Percentiles rank a stretch among this genome's conserved stretches.
Conservation (phyloP, 208 protist genomes). For the Trypanosoma melophagium region DNA sequence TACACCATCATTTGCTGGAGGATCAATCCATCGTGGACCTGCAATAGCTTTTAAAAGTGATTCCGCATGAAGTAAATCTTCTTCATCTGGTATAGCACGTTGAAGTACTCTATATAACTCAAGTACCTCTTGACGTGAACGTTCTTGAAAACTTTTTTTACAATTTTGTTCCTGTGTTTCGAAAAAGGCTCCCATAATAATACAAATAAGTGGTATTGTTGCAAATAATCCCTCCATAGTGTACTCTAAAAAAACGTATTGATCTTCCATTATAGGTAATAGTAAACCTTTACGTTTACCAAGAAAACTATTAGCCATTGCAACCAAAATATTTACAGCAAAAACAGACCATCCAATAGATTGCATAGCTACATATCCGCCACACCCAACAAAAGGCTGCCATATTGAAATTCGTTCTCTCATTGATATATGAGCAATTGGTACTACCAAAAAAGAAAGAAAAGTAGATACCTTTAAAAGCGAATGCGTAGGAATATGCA, state of each 20-base stretch:
- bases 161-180: slow-evolving; percentile 32
- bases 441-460: slow-evolving; percentile 42
- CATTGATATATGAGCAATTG: slow-evolving; percentile 64
- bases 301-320: slow-evolving; percentile 29
- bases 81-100: slow-evolving; percentile 14
- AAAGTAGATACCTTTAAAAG: slow-evolving; percentile 39
- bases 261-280: slow-evolving; percentile 13
- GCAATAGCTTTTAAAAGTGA: slow-evolving; percentile 27
- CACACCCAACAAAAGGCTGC: slow-evolving; percentile 34
- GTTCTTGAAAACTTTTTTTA: slow-evolving; percentile 15
- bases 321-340: slow-evolving; percentile 32
- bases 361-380: slow-evolving; percentile 57
- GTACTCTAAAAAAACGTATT: slow-evolving; percentile 35
- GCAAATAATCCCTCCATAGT: slow-evolving; percentile 50
- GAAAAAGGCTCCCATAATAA: slow-evolving; percentile 50
- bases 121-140: slow-evolving; percentile 11
- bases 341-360: slow-evolving; percentile 70
- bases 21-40: slow-evolving; percentile 20
- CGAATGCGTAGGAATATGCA: slow-evolving; percentile 18
- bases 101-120: slow-evolving; percentile 27
- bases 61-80: slow-evolving; percentile 25
- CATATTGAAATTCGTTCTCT: slow-evolving; percentile 46
- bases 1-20: slow-evolving; percentile 15
- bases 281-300: slow-evolving; percentile 25
- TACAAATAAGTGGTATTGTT: slow-evolving; percentile 47